Conservation (phyloP, 2,329 filamentous ascomycete genomes). For the Phyllosticta capitalensis region DNA sequence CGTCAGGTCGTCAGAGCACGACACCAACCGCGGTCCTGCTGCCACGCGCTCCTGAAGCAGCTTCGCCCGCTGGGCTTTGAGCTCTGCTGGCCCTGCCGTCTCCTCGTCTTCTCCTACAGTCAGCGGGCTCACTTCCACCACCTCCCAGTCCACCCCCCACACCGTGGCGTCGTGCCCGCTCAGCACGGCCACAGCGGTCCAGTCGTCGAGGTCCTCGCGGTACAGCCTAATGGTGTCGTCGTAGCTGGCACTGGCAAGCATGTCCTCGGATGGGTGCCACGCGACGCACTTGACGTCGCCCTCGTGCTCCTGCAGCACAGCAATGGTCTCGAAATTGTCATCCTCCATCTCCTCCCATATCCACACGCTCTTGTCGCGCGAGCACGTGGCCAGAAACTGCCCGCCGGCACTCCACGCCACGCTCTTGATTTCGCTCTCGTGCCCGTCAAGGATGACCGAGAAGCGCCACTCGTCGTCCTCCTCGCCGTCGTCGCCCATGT, state of each 20-base stretch:
- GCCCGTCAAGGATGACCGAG: slow-evolving; percentile 82
- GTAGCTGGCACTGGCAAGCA: slow-evolving; percentile 85
- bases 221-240: slow-evolving; percentile 86
- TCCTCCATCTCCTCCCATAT: slow-evolving; percentile 96
- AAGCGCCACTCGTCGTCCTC: slow-evolving; percentile 68
- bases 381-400: slow-evolving; percentile 78
- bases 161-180: slow-evolving; percentile 78
- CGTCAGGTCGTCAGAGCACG: slow-evolving; percentile 75
- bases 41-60: slow-evolving; percentile 29
- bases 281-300: slow-evolving; percentile 90
- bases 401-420: slow-evolving; percentile 66
- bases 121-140: slow-evolving; percentile 24
- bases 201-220: slow-evolving; percentile 86
- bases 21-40: slow-evolving; percentile 55
- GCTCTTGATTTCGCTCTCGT: slow-evolving; percentile 86
- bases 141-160: slow-evolving; percentile 70
- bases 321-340: slow-evolving; percentile 94
- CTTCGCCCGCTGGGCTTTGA: slow-evolving; percentile 24
- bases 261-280: slow-evolving; percentile 74
- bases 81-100: slow-evolving; percentile 9
- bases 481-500: slow-evolving; percentile 33
- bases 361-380: slow-evolving; percentile 90
- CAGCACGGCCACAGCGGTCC: slow-evolving; percentile 78
- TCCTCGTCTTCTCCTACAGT: slow-evolving; percentile 15
- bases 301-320: slow-evolving; percentile 87